phyloP scores from a whole-genome alignment of 2,329 filamentous ascomycete genomes.

The Parasarocladium wereldwijsianum region DNA sequence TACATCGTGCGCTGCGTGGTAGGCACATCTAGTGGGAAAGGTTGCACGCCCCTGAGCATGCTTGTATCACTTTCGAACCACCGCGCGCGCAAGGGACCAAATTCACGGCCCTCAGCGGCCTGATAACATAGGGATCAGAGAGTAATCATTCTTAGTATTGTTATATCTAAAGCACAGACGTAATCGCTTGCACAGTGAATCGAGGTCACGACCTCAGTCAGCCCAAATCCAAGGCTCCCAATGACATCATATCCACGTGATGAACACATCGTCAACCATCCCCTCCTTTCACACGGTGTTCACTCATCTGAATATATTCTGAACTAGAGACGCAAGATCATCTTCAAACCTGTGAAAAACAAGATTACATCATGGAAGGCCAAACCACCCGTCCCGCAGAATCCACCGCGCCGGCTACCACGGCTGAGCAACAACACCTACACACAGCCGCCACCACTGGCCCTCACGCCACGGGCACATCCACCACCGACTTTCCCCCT shows the following conservation, averaged over 20 bases:
- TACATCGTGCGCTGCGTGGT: background rate
- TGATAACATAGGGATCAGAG: no score
- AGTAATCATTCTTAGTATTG: no score
- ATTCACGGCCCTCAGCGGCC: no score
- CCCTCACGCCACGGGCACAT: background rate
- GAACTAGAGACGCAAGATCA: background rate
- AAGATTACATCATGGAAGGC: conserved; percentile 1
- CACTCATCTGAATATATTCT: background rate
- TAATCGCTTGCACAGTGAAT: no score
- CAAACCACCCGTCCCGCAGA: background rate
- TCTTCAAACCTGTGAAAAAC: no score
- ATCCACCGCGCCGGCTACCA: background rate
- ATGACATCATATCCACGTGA: conserved; percentile 1
- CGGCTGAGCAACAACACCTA: background rate
- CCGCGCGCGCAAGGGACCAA: no score
- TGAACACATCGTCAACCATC: background rate
- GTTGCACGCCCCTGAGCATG: no score
- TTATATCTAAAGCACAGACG: no score
- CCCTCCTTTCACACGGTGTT: background rate
- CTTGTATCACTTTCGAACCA: no score
- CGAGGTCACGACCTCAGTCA: background rate
- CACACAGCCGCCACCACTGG: background rate
- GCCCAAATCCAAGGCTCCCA: background rate
- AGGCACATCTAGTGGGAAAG: background rate
- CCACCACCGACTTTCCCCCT: background rate